These are phyloP conservation scores for Mycotypha africana DNA, from an alignment of 371 early-diverging fungal species.

Conservation along the genomic window DNA sequence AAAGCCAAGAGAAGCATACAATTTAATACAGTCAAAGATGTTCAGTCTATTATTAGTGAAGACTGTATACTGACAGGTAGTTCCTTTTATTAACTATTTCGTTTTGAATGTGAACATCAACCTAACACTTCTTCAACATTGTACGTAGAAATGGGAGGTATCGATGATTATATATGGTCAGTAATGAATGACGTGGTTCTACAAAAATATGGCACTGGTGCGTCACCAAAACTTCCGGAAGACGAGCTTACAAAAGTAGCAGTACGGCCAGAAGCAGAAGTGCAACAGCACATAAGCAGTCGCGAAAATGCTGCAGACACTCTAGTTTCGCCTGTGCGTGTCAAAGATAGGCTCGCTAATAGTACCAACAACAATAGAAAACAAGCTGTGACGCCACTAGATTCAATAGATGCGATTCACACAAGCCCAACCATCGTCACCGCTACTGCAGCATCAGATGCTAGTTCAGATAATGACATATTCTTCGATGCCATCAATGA, in stretches of 20 bases:
- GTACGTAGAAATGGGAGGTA: slow-evolving; percentile 31
- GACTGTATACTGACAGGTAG: slow-evolving; percentile 26
- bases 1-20: slow-evolving; percentile 28
- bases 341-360: too few relatives aligned
- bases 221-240: neutral
- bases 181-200: slow-evolving; percentile 25
- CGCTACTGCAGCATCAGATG: too few relatives aligned
- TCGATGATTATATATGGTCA: slow-evolving; percentile 25
- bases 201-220: slow-evolving; percentile 26
- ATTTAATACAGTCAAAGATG: slow-evolving; percentile 24
- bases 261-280: too few relatives aligned
- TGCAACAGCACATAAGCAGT: too few relatives aligned
- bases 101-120: neutral
- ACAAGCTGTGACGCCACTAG: too few relatives aligned
- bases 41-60: slow-evolving; percentile 16
- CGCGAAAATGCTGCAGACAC: too few relatives aligned
- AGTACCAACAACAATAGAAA: too few relatives aligned
- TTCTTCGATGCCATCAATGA: too few relatives aligned
- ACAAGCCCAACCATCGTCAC: too few relatives aligned
- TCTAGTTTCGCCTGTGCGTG: too few relatives aligned
- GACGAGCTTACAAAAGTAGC: slow-evolving; percentile 5
- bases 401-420: too few relatives aligned
- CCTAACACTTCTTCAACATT: neutral
- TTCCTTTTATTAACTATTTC: neutral
- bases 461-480: too few relatives aligned